Evolutionary conservation across 2,329 filamentous ascomycete species (phyloP).

Genomic region (Tolypocladium sp.): DNA sequence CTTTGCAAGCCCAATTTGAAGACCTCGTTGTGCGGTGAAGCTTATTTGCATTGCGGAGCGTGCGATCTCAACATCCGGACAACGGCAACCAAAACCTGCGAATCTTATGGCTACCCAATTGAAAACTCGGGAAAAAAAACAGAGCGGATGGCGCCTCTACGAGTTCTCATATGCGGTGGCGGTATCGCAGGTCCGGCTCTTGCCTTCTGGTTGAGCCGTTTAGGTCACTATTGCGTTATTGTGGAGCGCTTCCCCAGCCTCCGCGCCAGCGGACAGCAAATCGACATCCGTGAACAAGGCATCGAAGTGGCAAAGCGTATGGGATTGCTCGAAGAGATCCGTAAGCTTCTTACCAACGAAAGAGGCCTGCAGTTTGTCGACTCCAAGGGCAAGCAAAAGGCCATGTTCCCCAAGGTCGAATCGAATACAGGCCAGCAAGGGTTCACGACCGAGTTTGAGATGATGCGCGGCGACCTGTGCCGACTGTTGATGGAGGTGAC

Average conservation of each 20-base stretch:
- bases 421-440: conserved; percentile 10
- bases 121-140: no score
- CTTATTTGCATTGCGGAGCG: no score
- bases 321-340: conserved; percentile 27
- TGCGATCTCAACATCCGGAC: no score
- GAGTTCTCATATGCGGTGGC: conserved; percentile 20
- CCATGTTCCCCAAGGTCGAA: conserved; percentile 20
- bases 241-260: conserved; percentile 24
- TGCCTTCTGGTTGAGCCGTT: conserved; percentile 19
- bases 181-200: conserved; percentile 21
- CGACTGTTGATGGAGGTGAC: conserved; percentile 28
- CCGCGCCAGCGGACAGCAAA: conserved; percentile 29
- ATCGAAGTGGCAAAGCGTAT: conserved; percentile 28
- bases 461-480: conserved; percentile 43
- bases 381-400: conserved; percentile 22
- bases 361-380: conserved; percentile 39
- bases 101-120: no score
- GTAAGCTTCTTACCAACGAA: conserved; percentile 32
- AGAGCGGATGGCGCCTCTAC: not conserved
- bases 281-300: conserved; percentile 35
- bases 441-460: conserved; percentile 42
- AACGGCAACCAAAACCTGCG: no score
- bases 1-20: no score
- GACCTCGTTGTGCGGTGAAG: no score
- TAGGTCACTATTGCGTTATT: conserved; percentile 24